Percentiles rank a stretch among this genome's conserved stretches.
Conservation (phyloP, 805 yeast species). For the Tetrapisispora nanseiensis region DNA sequence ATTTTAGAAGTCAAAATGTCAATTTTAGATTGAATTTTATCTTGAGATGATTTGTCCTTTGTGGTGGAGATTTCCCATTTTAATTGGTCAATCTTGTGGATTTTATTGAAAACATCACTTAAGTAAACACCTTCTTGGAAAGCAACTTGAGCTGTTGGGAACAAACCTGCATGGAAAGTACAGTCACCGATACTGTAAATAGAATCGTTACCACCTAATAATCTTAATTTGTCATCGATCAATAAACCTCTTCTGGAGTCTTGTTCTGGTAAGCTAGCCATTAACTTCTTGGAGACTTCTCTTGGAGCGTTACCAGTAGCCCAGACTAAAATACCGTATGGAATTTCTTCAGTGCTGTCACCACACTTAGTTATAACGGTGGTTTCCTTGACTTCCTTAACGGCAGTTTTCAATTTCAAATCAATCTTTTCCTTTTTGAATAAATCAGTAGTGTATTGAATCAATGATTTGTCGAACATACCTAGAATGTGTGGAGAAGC, state of each 20-base stretch:
- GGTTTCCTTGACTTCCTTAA: conserved; percentile 68
- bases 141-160: conserved; percentile 97
- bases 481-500: conserved; percentile 83
- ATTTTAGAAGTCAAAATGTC: conserved; percentile 33
- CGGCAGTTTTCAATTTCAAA: conserved; percentile 77
- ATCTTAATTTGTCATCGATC: conserved; percentile 70
- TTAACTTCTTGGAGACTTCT: conserved; percentile 56
- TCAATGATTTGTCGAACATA: conserved; percentile 59
- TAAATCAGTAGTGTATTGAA: conserved; percentile 70
- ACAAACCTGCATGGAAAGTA: conserved; percentile 73
- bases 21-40: conserved; percentile 39
- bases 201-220: conserved; percentile 67
- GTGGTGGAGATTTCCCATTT: conserved; percentile 35
- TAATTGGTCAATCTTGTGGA: conserved; percentile 51
- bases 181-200: conserved; percentile 93
- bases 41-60: conserved; percentile 16
- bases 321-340: conserved; percentile 93
- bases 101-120: conserved; percentile 58
- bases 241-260: conserved; percentile 85
- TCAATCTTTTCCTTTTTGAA: conserved; percentile 60
- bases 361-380: conserved; percentile 63
- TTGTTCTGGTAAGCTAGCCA: conserved; percentile 58
- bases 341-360: conserved; percentile 63
- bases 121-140: conserved; percentile 85
- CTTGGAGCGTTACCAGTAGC: conserved; percentile 95